Conservation (phyloP, 768 basidiomycete species). For the Tulasnella sp. region DNA sequence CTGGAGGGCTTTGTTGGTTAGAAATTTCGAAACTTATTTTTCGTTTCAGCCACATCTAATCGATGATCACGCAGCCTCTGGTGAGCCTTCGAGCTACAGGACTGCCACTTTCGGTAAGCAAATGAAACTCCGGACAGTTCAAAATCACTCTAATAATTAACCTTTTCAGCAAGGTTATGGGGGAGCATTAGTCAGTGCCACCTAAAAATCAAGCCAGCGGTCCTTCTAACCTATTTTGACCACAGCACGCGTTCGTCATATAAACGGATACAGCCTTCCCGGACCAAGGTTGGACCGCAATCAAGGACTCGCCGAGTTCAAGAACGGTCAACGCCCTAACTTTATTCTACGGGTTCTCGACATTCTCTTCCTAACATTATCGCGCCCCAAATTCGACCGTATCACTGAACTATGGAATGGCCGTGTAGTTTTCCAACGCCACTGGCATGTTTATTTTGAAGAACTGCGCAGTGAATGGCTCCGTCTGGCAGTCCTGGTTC, state of each 20-base stretch:
- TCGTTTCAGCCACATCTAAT: neutral
- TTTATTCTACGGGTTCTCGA: neutral
- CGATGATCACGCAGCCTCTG: neutral
- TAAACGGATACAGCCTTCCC: neutral
- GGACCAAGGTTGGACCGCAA: neutral
- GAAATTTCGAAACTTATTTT: neutral
- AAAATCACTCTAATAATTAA: too few relatives aligned
- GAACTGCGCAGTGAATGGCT: constrained; percentile 11
- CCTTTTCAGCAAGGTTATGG: neutral
- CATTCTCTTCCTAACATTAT: neutral
- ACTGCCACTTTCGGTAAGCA: neutral
- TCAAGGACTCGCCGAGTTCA: neutral
- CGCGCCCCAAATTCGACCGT: neutral
- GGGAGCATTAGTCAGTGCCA: neutral
- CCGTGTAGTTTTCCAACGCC: constrained; percentile 11
- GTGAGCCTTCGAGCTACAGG: neutral
- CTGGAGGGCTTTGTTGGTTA: neutral
- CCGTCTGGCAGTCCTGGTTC: neutral
- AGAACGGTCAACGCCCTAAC: neutral
- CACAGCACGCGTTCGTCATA: neutral
- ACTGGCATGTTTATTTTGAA: constrained; percentile 14
- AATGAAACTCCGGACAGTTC: neutral
- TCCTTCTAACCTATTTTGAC: neutral
- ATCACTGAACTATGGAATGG: constrained; percentile 12
- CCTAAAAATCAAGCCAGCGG: neutral